These are phyloP conservation scores for Meira miltonrushii DNA, from an alignment of 1,284 basidiomycete species.

Conservation along the genomic window DNA sequence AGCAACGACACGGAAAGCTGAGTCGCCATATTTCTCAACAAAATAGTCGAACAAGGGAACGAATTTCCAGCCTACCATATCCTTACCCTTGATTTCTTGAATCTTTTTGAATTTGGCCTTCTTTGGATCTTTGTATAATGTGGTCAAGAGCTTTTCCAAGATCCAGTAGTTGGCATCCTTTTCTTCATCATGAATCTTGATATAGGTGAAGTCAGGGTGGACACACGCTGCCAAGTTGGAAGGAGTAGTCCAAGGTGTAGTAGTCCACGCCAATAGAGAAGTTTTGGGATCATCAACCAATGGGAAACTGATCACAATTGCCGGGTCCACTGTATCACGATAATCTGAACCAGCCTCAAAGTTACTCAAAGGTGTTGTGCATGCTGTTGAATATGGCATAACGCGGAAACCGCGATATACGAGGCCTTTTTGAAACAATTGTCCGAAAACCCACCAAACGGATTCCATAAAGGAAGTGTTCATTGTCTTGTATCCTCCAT, in stretches of 20 bases:
- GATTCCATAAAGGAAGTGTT: constrained; percentile 93
- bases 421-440: constrained; percentile 84
- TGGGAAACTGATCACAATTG: constrained; percentile 86
- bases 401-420: constrained; percentile 91
- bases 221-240: constrained; percentile 93
- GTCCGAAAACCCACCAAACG: constrained; percentile 98
- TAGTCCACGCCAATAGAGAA: constrained; percentile 93
- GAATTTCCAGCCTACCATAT: constrained; percentile 95
- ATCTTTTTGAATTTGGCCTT: constrained; percentile 91
- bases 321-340: constrained; percentile 89
- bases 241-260: constrained; percentile 96
- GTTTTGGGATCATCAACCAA: constrained; percentile 87
- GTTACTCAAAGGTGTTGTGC: constrained; percentile 93
- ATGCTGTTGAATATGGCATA: constrained; percentile 97
- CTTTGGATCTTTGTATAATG: constrained; percentile 94
- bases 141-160: constrained; percentile 78
- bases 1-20: constrained; percentile 80
- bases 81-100: constrained; percentile 75
- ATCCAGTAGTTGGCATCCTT: constrained; percentile 86
- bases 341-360: constrained; percentile 95
- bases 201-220: constrained; percentile 89
- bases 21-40: constrained; percentile 87
- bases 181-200: constrained; percentile 93
- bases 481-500: constrained; percentile 98
- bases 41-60: constrained; percentile 96